phyloP scores from a whole-genome alignment of 1,284 basidiomycete species.

The Ustilago trichophora region DNA sequence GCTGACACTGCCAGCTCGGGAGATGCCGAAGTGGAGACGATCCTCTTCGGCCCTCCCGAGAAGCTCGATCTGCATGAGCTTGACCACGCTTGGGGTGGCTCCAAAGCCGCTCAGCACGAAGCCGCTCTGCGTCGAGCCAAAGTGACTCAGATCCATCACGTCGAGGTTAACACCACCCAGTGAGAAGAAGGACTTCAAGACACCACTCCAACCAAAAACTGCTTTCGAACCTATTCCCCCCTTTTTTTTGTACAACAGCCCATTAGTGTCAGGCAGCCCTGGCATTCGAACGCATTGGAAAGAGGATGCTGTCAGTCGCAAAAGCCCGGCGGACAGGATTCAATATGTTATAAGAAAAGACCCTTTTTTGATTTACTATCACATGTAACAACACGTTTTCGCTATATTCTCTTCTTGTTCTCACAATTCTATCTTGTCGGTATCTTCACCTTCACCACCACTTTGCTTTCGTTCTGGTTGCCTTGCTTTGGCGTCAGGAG shows the following conservation, averaged over 20 bases:
- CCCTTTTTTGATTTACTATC: background rate
- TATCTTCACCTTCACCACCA: conserved; percentile 7
- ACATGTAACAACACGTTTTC: conserved; percentile 21
- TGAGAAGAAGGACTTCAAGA: background rate
- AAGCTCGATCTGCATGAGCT: conserved; percentile 46
- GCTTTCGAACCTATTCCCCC: background rate
- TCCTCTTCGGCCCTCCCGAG: conserved; percentile 44
- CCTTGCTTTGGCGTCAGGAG: background rate
- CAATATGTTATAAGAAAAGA: conserved; percentile 1
- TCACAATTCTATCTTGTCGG: conserved; percentile 2
- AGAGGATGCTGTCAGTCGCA: background rate
- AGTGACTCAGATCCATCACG: conserved; percentile 5
- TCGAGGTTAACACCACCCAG: conserved; percentile 12
- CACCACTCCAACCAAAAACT: background rate
- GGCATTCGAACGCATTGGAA: conserved; percentile 3
- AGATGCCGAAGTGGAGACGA: conserved; percentile 40
- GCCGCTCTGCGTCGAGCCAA: conserved; percentile 18
- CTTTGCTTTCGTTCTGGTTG: background rate
- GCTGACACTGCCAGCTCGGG: conserved; percentile 16
- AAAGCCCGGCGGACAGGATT: background rate
- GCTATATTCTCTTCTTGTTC: conserved; percentile 8
- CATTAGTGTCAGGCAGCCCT: conserved; percentile 33
- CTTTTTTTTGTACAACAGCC: conserved; percentile 20
- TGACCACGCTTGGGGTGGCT: conserved; percentile 39
- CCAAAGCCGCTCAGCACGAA: conserved; percentile 28